Base-by-base conservation (phyloP, 2,329 filamentous ascomycete genomes). In the Ceratocystis cacaofunesta region DNA sequence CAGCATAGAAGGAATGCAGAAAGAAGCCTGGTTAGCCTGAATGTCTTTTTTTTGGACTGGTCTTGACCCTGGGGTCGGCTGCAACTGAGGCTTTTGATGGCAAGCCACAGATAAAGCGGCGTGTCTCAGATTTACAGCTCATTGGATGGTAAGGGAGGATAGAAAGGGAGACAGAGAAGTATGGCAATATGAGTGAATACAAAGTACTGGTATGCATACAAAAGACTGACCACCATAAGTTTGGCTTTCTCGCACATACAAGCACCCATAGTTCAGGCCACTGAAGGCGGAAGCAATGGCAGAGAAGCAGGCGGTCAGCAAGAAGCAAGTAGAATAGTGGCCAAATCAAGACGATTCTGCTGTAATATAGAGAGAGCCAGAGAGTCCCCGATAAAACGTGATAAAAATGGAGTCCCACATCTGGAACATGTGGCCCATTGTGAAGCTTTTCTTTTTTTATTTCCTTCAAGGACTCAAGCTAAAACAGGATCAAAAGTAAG, bases 51-150 rank as follows among this genome's bases (percentile, higher is more conserved):
- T 41, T 41, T 15, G 36, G 36, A 15, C 36, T 41, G 36, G 36
- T 41, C 36, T 41, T 41, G 36, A 41, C 10, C 36, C 36, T 41
- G 19, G 15, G 57, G 17, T 43, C 36, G 36, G 15, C 60, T 44
- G 43, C 36, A 62, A 46, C 60, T 43, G 43, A 44, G 36, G 36
- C 60, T 46, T 44, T 62, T 62, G 22, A 44, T 43, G 60, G 36
- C 36, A 43, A 44, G 32, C 36, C 36, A 28, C 5, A 30, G 17
- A 48, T 62, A 17, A 62, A 30, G 60, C 36, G 32, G 19, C 22
- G 22, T 19, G 60, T 58, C 55, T 58, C 55, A 58, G 55, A 58
- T 58, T 41, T n/a, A 58, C 17, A 36, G 55, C 55, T 30, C 36
- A 41, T 41, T 41, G 10, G 36, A 41, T 41, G 12, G 36, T 41